Evolutionary conservation across 352 stramenopile species (phyloP), one percentile per base, ranked within the genome.

Genomic region (Pythium scleroteichum): DNA sequence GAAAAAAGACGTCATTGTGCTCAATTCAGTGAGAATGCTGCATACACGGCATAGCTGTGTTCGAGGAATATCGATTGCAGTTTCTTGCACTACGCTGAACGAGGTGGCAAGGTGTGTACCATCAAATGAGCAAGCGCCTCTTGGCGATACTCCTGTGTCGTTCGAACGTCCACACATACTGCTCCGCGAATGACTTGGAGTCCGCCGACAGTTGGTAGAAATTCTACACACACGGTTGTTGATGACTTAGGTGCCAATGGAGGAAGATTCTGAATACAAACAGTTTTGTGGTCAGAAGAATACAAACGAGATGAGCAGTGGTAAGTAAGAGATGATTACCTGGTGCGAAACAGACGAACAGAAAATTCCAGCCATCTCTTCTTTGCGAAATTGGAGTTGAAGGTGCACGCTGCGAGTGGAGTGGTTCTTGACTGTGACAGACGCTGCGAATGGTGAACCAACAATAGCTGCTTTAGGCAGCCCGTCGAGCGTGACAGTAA

Each of bases 341-440:
- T 89, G 86, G 38, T 90, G 73, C 12, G 84, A 92, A 20, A 90
- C 47, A 0, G 78, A 88, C 8, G 74, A 79, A 56, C 82, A 94
- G 35, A 90, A 69, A 55, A 95, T 87, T 22, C 86, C 82, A 33
- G 48, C 65, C 69, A 87, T 93, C 6, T 81, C 59, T 19, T 88
- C 71, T 41, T 82, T 87, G 2, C 81, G 80, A 42, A 95, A 89
- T 53, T 94, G 86, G 6, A 95, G 65, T 62, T 95, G 86, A 2
- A 95, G 65, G 35, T 82, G 66, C 27, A 92, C 39, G 12, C 47
- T 75, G 29, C 76, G 80, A n/a, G 62, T 24, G 4, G 79, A 88
- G 50, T 89, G 76, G 69, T 95, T 95, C 7, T 68, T 69, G n/a
- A 95, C 70, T 14, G 68, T 73, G 48, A 89, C 60, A 12, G 59